Conservation (phyloP, 169 alveolate species). For the Fabrea salina region DNA sequence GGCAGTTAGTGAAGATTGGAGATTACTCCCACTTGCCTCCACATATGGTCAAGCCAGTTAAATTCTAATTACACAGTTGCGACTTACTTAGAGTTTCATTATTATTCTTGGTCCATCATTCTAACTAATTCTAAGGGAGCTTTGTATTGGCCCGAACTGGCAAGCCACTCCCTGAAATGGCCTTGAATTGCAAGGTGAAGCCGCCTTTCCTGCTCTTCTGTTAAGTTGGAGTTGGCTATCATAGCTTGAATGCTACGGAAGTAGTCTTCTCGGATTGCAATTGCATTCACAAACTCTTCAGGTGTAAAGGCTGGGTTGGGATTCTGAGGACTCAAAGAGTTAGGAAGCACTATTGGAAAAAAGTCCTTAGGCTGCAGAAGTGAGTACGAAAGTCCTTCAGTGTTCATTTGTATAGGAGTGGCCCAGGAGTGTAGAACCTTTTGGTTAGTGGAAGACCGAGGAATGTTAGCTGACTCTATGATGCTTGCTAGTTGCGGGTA, state of each 20-base stretch:
- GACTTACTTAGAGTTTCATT: neutral
- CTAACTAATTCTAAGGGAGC: conserved; percentile 60
- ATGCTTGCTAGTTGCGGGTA: neutral
- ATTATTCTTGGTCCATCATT: conserved; percentile 67
- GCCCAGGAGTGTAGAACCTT: conserved; percentile 14
- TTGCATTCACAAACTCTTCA: conserved; percentile 55
- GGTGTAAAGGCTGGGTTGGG: conserved; percentile 53
- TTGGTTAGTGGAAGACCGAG: neutral
- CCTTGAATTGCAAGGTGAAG: conserved; percentile 82
- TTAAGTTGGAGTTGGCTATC: conserved; percentile 60
- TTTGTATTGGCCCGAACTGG: conserved; percentile 56
- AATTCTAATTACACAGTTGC: too few species aligned
- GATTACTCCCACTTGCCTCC: too few species aligned
- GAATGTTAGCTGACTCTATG: conserved; percentile 6
- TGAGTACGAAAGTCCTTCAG: conserved; percentile 23
- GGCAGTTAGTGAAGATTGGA: too few species aligned
- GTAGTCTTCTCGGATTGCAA: conserved; percentile 50
- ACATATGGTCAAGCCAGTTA: too few species aligned
- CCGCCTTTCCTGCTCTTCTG: conserved; percentile 70
- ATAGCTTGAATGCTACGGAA: conserved; percentile 58
- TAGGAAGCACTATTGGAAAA: conserved; percentile 47
- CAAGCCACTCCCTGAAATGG: conserved; percentile 77
- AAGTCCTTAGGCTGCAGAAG: conserved; percentile 52
- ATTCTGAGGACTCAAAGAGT: neutral
- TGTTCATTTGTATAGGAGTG: conserved; percentile 17